Evolutionary conservation across 2,329 filamentous ascomycete genomes (phyloP).

Genomic region (Talaromyces sp.): DNA sequence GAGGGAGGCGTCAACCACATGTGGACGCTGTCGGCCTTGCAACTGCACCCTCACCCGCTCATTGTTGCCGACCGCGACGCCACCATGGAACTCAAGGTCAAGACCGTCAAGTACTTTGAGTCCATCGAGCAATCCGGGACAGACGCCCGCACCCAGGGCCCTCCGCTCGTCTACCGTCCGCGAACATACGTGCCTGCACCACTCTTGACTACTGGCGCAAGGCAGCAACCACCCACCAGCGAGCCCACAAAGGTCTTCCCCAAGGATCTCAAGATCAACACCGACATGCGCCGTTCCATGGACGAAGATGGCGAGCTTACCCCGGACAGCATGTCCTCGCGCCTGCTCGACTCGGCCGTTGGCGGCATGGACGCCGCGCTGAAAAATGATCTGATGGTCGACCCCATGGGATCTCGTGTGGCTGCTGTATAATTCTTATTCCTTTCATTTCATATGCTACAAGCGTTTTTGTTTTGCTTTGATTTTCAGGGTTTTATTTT

Average conservation of each 20-base stretch:
- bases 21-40: constrained; percentile 80
- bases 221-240: constrained; percentile 18
- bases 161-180: constrained; percentile 36
- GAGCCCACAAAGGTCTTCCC: constrained; percentile 20
- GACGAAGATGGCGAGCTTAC: constrained; percentile 41
- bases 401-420: constrained; percentile 38
- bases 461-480: neutral
- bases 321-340: constrained; percentile 45
- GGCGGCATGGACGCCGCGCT: constrained; percentile 36
- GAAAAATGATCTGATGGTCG: constrained; percentile 37
- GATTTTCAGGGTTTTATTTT: neutral
- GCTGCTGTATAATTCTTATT: constrained; percentile 7
- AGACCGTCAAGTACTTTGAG: constrained; percentile 70
- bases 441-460: neutral
- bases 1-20: constrained; percentile 83
- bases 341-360: constrained; percentile 41
- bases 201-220: constrained; percentile 15
- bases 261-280: constrained; percentile 43
- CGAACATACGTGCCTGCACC: constrained; percentile 31
- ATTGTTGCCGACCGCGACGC: constrained; percentile 80
- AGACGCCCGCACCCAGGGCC: constrained; percentile 38
- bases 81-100: constrained; percentile 66
- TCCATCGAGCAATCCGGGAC: constrained; percentile 62
- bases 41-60: constrained; percentile 75
- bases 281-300: constrained; percentile 29